Conservation (phyloP, 225 moss, liverwort and hornwort genomes). For the Ulota crispa region DNA sequence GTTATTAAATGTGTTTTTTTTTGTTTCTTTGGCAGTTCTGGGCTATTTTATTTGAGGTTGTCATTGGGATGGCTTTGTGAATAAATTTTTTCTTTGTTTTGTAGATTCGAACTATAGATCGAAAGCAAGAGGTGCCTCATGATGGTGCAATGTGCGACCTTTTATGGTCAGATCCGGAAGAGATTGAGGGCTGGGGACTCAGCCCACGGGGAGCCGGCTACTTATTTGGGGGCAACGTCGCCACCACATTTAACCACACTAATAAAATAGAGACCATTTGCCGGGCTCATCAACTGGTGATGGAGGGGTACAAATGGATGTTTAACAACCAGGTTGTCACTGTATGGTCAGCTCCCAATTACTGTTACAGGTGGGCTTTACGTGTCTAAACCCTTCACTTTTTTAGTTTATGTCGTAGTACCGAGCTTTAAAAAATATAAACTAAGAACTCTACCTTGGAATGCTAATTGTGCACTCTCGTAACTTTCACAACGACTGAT, state of each 20-base stretch:
- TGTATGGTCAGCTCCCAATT: conserved; percentile 99
- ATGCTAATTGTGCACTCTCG: too few relatives aligned
- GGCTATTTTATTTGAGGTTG: not conserved
- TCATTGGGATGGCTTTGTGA: conserved; percentile 18
- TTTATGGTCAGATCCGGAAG: conserved; percentile 99
- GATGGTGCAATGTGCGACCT: conserved; percentile 99
- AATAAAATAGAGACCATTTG: conserved; percentile 98
- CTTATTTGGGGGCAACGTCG: conserved; percentile 98
- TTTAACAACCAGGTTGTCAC: conserved; percentile 97
- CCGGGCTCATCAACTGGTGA: conserved; percentile 97
- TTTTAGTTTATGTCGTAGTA: too few relatives aligned
- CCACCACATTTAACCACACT: conserved; percentile 94
- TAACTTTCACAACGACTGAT: too few relatives aligned
- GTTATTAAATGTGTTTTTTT: not conserved
- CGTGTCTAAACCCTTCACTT: too few relatives aligned
- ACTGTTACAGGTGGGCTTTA: conserved; percentile 82
- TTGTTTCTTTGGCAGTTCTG: not conserved
- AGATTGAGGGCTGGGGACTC: conserved; percentile 96
- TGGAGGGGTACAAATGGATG: conserved; percentile 99
- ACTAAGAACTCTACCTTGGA: too few relatives aligned
- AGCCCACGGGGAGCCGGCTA: conserved; percentile 99
- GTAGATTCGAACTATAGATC: conserved; percentile 96
- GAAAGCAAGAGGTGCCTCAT: conserved; percentile 99
- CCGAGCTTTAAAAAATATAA: too few relatives aligned
- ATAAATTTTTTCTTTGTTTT: not conserved